A percentile compares a stretch with the other conserved stretches of the same genome.
Conservation (phyloP, 345 rosid genomes). For the Salix koriyanagi region DNA sequence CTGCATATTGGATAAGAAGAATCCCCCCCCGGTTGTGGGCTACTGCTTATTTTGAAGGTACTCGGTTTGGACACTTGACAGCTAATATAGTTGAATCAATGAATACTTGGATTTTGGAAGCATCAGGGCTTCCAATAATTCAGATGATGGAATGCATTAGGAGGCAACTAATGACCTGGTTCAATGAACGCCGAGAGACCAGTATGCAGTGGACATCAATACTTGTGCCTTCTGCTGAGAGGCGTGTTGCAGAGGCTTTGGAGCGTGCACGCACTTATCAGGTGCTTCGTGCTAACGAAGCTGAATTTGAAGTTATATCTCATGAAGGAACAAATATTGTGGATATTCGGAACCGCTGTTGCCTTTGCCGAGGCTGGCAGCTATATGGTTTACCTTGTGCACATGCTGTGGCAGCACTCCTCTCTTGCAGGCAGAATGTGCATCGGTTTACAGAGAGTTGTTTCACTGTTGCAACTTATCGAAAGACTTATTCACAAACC, state of each 20-base stretch:
- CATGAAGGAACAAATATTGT: conserved; percentile 88
- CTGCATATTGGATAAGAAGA: conserved; percentile 87
- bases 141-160: conserved; percentile 99
- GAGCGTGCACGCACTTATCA: conserved; percentile 81
- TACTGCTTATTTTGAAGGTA: conserved; percentile 90
- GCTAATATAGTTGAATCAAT: conserved; percentile 82
- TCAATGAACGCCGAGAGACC: conserved; percentile 85
- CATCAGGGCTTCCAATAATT: conserved; percentile 92
- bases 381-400: conserved; percentile 93
- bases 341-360: conserved; percentile 84
- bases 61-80: conserved; percentile 82
- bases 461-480: conserved; percentile 87
- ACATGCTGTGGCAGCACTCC: conserved; percentile 93
- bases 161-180: conserved; percentile 98
- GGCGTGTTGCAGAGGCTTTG: conserved; percentile 80
- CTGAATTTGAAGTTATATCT: conserved; percentile 90
- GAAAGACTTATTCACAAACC: conserved; percentile 90
- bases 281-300: conserved; percentile 92
- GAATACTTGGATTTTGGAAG: conserved; percentile 86
- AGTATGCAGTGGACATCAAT: conserved; percentile 95
- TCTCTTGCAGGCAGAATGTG: conserved; percentile 96
- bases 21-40: conserved; percentile 97
- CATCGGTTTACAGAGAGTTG: conserved; percentile 93
- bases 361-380: conserved; percentile 98
- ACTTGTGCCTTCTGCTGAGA: conserved; percentile 90